Evolutionary conservation across 495 filamentous ascomycete species (phyloP).

Genomic region (Aspergillus ostianus): DNA sequence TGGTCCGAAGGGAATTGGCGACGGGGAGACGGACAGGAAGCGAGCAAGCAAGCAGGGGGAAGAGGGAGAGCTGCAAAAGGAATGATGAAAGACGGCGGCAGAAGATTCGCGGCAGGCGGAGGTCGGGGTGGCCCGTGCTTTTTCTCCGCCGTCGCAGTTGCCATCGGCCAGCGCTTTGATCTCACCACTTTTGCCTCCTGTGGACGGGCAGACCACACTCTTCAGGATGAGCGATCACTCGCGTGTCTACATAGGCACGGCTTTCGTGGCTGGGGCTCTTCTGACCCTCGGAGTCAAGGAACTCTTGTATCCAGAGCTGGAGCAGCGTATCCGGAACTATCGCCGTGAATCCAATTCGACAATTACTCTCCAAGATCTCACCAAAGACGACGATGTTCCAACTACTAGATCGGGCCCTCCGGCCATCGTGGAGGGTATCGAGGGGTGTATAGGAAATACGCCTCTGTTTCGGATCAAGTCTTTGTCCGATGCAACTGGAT

Average conservation of each 20-base stretch:
- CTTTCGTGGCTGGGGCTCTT: constrained; percentile 71
- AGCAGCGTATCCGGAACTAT: constrained; percentile 55
- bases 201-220: background rate
- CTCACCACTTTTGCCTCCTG: background rate
- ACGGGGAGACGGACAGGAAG: constrained; percentile 10
- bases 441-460: constrained; percentile 92
- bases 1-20: constrained; percentile 29
- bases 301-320: constrained; percentile 61
- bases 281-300: constrained; percentile 74
- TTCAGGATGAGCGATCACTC: constrained; percentile 30
- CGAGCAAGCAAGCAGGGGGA: constrained; percentile 5
- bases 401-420: constrained; percentile 38
- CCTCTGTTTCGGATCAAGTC: constrained; percentile 85
- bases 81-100: constrained; percentile 1
- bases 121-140: constrained; percentile 31
- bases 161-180: background rate
- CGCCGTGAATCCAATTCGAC: constrained; percentile 15
- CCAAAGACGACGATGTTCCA: constrained; percentile 14
- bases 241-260: constrained; percentile 54
- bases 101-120: constrained; percentile 12
- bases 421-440: constrained; percentile 67
- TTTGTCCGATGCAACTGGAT: constrained; percentile 87
- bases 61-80: constrained; percentile 3
- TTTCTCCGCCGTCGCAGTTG: constrained; percentile 10
- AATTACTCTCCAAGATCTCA: constrained; percentile 1